Conservation (phyloP, 495 filamentous ascomycete species). For the Friedmanniomyces simplex region DNA sequence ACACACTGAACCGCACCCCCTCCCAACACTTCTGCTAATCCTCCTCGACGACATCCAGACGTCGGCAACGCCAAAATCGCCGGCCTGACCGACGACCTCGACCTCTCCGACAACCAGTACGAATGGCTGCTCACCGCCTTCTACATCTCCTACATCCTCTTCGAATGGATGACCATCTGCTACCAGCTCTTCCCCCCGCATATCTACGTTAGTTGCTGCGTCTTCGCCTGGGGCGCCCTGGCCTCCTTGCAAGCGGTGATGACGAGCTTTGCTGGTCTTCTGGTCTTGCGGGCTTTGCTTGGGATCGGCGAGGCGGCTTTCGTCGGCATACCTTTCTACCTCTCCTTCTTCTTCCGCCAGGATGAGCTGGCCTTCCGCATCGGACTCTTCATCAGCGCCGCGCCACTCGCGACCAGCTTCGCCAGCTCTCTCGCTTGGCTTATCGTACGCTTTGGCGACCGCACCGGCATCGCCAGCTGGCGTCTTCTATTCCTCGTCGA, state of each 20-base stretch:
- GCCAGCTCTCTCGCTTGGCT: conserved; percentile 54
- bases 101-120: conserved; percentile 45
- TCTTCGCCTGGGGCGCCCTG: conserved; percentile 49
- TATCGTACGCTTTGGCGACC: conserved; percentile 38
- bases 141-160: conserved; percentile 63
- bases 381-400: conserved; percentile 53
- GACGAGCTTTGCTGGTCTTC: conserved; percentile 41
- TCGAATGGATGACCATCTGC: conserved; percentile 62
- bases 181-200: conserved; percentile 41
- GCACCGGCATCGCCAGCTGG: conserved; percentile 48
- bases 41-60: neutral
- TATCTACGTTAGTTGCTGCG: conserved; percentile 44
- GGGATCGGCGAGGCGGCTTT: conserved; percentile 54
- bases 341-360: conserved; percentile 51
- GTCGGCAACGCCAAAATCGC: conserved; percentile 52
- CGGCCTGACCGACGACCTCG: conserved; percentile 56
- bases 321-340: conserved; percentile 52
- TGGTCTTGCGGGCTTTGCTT: conserved; percentile 32
- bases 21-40: neutral
- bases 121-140: conserved; percentile 58
- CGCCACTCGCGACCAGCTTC: conserved; percentile 56
- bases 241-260: conserved; percentile 63
- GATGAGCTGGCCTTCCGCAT: conserved; percentile 53
- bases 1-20: neutral
- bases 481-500: conserved; percentile 51